These are phyloP conservation scores for Gaeumannomyces tritici DNA, from an alignment of 2,329 filamentous ascomycete species.

Conservation along the genomic window DNA sequence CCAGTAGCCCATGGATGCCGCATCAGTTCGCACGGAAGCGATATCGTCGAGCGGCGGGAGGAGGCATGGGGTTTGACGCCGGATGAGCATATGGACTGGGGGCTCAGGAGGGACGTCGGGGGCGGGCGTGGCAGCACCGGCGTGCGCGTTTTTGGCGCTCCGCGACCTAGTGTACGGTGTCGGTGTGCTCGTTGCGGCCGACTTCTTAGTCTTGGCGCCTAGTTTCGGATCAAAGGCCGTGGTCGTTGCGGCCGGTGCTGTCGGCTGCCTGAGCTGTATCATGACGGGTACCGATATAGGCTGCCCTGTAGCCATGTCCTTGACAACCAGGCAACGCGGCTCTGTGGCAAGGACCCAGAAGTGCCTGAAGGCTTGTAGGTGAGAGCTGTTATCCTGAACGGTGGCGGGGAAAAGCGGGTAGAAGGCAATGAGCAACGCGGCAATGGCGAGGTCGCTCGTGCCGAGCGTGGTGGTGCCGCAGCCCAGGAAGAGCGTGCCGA, in stretches of 20 bases:
- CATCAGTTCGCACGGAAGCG: conserved; percentile 47
- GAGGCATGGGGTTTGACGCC: conserved; percentile 45
- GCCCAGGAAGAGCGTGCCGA: conserved; percentile 83
- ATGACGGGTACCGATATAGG: conserved; percentile 66
- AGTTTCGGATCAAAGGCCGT: conserved; percentile 27
- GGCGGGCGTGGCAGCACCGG: neutral
- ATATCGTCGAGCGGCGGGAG: conserved; percentile 58
- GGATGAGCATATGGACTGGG: conserved; percentile 21
- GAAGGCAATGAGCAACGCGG: conserved; percentile 78
- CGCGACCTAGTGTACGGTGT: neutral
- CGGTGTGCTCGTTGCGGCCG: neutral
- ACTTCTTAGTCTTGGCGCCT: conserved; percentile 22
- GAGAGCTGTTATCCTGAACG: conserved; percentile 88
- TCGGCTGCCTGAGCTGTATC: conserved; percentile 42
- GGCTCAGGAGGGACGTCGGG: neutral
- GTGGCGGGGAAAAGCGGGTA: conserved; percentile 86
- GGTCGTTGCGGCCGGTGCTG: conserved; percentile 11
- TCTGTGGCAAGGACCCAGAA: conserved; percentile 95
- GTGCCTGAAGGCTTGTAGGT: conserved; percentile 92
- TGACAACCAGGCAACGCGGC: conserved; percentile 75
- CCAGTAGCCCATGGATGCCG: conserved; percentile 63
- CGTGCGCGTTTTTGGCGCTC: neutral
- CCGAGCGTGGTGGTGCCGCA: conserved; percentile 89
- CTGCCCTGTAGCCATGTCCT: conserved; percentile 76
- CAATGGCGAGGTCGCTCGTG: conserved; percentile 78